Evolutionary conservation across 176 grass and related monocot genomes (phyloP), one percentile per base, ranked within the genome.

Genomic region (Paspalum notatum): DNA sequence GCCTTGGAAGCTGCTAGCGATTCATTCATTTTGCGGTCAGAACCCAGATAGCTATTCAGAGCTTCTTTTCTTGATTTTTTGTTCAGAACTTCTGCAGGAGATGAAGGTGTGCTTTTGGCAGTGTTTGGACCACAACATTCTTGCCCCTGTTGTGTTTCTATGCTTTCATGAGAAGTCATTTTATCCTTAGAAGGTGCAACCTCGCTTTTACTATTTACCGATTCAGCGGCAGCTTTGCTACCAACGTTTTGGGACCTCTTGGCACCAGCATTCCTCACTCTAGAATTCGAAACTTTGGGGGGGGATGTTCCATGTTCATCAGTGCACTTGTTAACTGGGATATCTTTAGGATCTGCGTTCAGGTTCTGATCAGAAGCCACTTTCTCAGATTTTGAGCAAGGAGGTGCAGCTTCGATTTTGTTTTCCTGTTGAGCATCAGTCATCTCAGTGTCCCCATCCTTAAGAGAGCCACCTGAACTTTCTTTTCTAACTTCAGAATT

Each of bases 291-390:
- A 42, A 66, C 42, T 60, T 79, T 83, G 4, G 45, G 13, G 9
- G 52, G 52, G 42, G 32, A 41, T 69, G 18, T 41, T 60, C 41
- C 47, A 68, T 39, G 62, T 56, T 54, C 51, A 78, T 39, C 59
- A 52, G 20, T 40, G 60, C 37, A 56, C 26, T 45, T 26, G 41
- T 46, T 82, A 83, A 45, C 50, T 60, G 70, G 72, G 45, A 54
- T 39, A 71, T 83, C 83, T 81, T 75, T 74, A 37, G 46, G 50
- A 59, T 61, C 74, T 58, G 20, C 47, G 75, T 83, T 68, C 67
- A 80, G 74, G 60, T 81, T 79, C 78, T 66, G 76, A 68, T 87
- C 86, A 87, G 71, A 83, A 82, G 57, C 49, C 59, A 20, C 32
- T 63, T 61, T 91, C 44, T 74, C 72, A 57, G 53, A 11, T 50